A percentile compares a stretch with the other conserved stretches of the same genome.
Evolutionary conservation across 2,329 filamentous ascomycete species (phyloP).

Genomic region (Colletotrichum costaricense): DNA sequence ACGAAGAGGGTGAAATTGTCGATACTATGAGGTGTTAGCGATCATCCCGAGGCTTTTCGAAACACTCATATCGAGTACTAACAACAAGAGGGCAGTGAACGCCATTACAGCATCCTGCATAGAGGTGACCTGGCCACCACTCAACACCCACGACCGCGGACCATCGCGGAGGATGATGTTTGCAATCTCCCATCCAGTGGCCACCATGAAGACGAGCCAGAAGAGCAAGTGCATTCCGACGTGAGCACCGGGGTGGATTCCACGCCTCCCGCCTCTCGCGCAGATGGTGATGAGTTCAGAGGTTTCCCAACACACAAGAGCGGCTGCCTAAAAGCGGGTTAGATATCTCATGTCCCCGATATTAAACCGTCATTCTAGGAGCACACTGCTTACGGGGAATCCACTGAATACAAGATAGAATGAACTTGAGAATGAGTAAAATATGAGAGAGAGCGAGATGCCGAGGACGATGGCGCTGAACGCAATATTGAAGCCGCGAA

Average conservation of each 20-base stretch:
- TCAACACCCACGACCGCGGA: constrained; percentile 2
- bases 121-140: background rate
- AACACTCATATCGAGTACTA: background rate
- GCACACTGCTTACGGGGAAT: constrained; percentile 6
- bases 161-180: constrained; percentile 12
- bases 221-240: constrained; percentile 55
- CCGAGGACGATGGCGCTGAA: constrained; percentile 38
- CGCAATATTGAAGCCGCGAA: constrained; percentile 44
- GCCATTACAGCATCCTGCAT: constrained; percentile 36
- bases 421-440: background rate
- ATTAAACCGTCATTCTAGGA: background rate
- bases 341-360: background rate
- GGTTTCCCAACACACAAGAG: constrained; percentile 49
- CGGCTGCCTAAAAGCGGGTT: constrained; percentile 44
- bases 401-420: background rate
- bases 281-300: constrained; percentile 52
- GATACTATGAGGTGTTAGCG: constrained; percentile 21
- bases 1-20: constrained; percentile 53
- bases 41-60: background rate
- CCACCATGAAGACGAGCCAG: constrained; percentile 47
- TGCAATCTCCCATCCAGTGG: constrained; percentile 41
- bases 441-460: constrained; percentile 13
- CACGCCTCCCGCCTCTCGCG: constrained; percentile 44
- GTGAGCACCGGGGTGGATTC: constrained; percentile 57
- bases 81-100: constrained; percentile 36